These are phyloP conservation scores for Sordariomycetes sp. DNA, from an alignment of 2,329 filamentous ascomycete genomes.

Conservation along the genomic window DNA sequence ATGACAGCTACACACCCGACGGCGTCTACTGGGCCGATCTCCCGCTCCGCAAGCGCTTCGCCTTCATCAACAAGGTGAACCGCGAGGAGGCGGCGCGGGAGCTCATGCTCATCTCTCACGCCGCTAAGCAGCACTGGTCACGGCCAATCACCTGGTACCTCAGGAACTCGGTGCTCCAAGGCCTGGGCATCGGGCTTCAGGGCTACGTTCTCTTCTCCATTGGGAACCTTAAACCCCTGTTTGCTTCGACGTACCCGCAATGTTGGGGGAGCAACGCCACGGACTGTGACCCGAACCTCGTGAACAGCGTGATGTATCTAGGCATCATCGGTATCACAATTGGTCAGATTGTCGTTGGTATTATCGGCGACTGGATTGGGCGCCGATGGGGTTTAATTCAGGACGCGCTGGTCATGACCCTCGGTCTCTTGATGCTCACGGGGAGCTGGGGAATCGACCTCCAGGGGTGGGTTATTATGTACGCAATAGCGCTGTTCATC, in stretches of 20 bases:
- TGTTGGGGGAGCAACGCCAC: constrained; percentile 58
- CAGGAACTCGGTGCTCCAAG: constrained; percentile 80
- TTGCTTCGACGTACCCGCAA: constrained; percentile 56
- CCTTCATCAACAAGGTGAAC: constrained; percentile 67
- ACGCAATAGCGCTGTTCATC: constrained; percentile 88
- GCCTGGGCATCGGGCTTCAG: constrained; percentile 82
- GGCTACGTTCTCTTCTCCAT: constrained; percentile 97
- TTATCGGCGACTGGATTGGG: constrained; percentile 62
- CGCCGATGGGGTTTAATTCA: constrained; percentile 93
- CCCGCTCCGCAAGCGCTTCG: constrained; percentile 51
- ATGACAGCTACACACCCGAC: constrained; percentile 72
- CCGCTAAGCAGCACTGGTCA: constrained; percentile 78
- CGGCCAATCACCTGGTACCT: constrained; percentile 78
- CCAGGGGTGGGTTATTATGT: constrained; percentile 94
- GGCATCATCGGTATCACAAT: constrained; percentile 93
- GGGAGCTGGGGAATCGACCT: constrained; percentile 77
- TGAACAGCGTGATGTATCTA: constrained; percentile 65
- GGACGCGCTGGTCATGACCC: constrained; percentile 84
- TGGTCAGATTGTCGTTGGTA: constrained; percentile 77
- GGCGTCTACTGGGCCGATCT: constrained; percentile 92
- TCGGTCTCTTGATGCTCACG: constrained; percentile 83
- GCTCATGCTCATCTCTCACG: constrained; percentile 50
- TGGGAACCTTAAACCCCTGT: constrained; percentile 77
- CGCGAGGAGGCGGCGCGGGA: constrained; percentile 56
- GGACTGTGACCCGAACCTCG: constrained; percentile 68